phyloP scores from a whole-genome alignment of 192 early-diverging fungal species.

The Spizellomyces sp. region DNA sequence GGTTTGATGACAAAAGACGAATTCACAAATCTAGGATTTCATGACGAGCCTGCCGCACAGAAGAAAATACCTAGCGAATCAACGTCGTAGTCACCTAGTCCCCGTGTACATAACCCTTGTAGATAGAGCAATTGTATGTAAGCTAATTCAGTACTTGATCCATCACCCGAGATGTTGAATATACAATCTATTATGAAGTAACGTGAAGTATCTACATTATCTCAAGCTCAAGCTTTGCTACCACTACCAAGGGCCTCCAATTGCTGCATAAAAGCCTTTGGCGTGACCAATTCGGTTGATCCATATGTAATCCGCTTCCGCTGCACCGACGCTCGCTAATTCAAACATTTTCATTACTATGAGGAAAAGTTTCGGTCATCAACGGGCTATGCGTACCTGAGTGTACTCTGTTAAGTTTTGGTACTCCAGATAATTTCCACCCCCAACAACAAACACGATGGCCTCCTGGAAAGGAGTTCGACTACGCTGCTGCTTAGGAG shows the following conservation, averaged over 20 bases:
- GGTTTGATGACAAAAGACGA: slow-evolving; percentile 70
- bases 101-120: too few species aligned
- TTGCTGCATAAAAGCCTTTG: slow-evolving; percentile 80
- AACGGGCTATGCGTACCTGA: slow-evolving; percentile 44
- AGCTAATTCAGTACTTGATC: too few species aligned
- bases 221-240: neutral
- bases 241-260: slow-evolving; percentile 65
- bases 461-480: slow-evolving; percentile 76
- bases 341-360: neutral
- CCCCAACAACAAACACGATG: slow-evolving; percentile 97
- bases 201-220: too few species aligned
- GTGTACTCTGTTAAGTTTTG: slow-evolving; percentile 93
- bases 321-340: slow-evolving; percentile 38
- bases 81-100: too few species aligned
- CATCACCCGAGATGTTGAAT: too few species aligned
- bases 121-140: too few species aligned
- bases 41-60: slow-evolving; percentile 34
- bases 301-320: slow-evolving; percentile 91
- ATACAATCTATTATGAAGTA: too few species aligned
- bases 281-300: slow-evolving; percentile 84
- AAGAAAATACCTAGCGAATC: too few species aligned
- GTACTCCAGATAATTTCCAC: slow-evolving; percentile 98
- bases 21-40: slow-evolving; percentile 71
- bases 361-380: neutral
- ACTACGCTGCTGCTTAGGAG: slow-evolving; percentile 8